Evolutionary conservation across 148 eudicot genomes (phyloP), one percentile per base, ranked within the genome.

Genomic region (Cornus controversa): DNA sequence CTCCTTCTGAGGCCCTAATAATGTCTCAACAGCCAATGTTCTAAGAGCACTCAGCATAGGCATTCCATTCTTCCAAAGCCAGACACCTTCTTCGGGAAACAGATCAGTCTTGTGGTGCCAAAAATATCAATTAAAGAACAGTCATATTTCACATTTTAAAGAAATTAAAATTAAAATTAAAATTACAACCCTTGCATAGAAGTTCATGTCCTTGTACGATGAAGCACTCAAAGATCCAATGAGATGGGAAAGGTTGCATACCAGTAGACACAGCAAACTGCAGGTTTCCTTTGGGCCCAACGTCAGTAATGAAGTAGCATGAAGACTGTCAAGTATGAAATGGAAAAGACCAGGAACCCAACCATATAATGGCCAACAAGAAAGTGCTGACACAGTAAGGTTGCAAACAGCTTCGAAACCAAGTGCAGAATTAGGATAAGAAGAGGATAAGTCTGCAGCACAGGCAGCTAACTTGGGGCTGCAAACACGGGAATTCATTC

Each of bases 281-380:
- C 95, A 96, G 58, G 92, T 91, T 83, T 96, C 99, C 85, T 89
- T 96, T 25, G 99, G 98, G 42, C 99, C 99, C 86, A 93, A 70
- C 28, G 97, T 86, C 70, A 94, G 83, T 66, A 90, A 70, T 27
- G 98, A 89, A 82, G 94, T 87, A 71, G 94, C 87, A 84, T 93
- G 97, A 82, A 96, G 91, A 87, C 90, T 91, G 69, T 92, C 97
- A 67, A 96, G 89, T 23, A 96, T 91, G 50, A 93, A 91, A 77
- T 87, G 92, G 85, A 90, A 93, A 80, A 96, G 91, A 74, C 95
- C 90, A 69, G 99, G 99, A 80, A 94, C 89, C 99, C 99, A 96
- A 78, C 97, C 91, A 86, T 93, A 85, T 16, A 86, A 85, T 20
- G 99, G 98, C 99, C 99, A 96, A 75, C 85, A 93, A 81, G 99